phyloP scores from a whole-genome alignment of 169 alveolate species.

The Eimeria zaria region DNA sequence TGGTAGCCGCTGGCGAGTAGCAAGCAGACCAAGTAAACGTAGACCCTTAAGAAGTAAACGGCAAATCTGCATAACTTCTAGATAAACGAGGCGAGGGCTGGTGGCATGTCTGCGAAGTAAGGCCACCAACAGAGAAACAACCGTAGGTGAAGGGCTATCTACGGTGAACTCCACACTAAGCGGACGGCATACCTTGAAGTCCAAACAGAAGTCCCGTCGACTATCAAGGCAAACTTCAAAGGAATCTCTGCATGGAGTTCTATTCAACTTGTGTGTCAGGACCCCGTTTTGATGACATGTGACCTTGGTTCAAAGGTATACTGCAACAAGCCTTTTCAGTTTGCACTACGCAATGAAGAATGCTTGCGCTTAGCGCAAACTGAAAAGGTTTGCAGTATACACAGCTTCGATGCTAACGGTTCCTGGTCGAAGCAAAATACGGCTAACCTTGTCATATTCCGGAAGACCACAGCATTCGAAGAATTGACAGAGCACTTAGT shows the following conservation, averaged over 20 bases:
- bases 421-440: neutral
- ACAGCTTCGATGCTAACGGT: neutral
- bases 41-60: neutral
- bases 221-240: neutral
- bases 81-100: neutral
- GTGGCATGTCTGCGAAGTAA: neutral
- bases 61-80: neutral
- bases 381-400: no score
- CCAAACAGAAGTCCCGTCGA: neutral
- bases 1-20: neutral
- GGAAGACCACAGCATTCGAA: neutral
- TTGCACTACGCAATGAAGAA: neutral
- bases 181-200: neutral
- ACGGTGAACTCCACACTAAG: neutral
- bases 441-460: neutral
- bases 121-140: neutral
- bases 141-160: neutral
- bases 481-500: neutral
- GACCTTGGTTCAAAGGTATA: neutral
- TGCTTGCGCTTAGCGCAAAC: no score
- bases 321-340: neutral
- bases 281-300: neutral
- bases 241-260: neutral
- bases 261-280: neutral
- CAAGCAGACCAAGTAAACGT: no score